phyloP scores from a whole-genome alignment of 2,329 filamentous ascomycete genomes.

The Iodosphaeria phyllophila region DNA sequence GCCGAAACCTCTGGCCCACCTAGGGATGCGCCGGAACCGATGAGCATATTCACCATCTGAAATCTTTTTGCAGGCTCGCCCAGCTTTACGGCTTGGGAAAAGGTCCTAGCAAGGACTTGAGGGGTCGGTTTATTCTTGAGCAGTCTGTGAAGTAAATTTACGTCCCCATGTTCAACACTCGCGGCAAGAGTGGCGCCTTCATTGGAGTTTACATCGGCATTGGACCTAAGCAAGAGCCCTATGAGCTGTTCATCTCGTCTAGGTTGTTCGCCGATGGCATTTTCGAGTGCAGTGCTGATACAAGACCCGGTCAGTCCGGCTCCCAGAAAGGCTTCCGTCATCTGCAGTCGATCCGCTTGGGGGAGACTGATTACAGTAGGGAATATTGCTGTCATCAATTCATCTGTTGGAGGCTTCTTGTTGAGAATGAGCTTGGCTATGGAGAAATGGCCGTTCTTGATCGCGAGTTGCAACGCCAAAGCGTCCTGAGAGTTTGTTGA shows the following conservation, averaged over 20 bases:
- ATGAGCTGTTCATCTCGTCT: slow-evolving; percentile 32
- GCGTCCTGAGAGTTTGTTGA: slow-evolving; percentile 33
- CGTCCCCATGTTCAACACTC: slow-evolving; percentile 28
- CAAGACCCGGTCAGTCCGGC: slow-evolving; percentile 25
- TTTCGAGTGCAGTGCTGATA: slow-evolving; percentile 29
- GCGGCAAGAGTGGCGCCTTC: slow-evolving; percentile 28
- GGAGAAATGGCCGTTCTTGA: slow-evolving; percentile 22
- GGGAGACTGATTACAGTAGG: slow-evolving; percentile 25
- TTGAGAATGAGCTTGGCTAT: slow-evolving; percentile 27
- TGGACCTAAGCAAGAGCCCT: slow-evolving; percentile 28
- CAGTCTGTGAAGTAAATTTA: slow-evolving; percentile 23
- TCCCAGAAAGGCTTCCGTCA: slow-evolving; percentile 29
- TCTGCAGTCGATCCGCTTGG: slow-evolving; percentile 22
- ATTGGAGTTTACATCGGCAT: slow-evolving; percentile 34
- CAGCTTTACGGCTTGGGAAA: slow-evolving; percentile 28
- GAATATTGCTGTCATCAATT: slow-evolving; percentile 29
- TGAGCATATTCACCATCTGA: slow-evolving; percentile 26
- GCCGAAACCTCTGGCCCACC: slow-evolving; percentile 22
- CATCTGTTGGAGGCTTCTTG: slow-evolving; percentile 22
- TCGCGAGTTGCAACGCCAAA: slow-evolving; percentile 28
- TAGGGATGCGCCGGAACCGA: slow-evolving; percentile 24
- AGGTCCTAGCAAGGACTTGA: slow-evolving; percentile 25
- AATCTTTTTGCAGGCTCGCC: slow-evolving; percentile 21
- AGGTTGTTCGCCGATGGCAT: slow-evolving; percentile 28
- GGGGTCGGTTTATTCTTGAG: slow-evolving; percentile 25